These are phyloP conservation scores for Diaporthe sp. DNA, from an alignment of 2,329 filamentous ascomycete species.

Conservation along the genomic window DNA sequence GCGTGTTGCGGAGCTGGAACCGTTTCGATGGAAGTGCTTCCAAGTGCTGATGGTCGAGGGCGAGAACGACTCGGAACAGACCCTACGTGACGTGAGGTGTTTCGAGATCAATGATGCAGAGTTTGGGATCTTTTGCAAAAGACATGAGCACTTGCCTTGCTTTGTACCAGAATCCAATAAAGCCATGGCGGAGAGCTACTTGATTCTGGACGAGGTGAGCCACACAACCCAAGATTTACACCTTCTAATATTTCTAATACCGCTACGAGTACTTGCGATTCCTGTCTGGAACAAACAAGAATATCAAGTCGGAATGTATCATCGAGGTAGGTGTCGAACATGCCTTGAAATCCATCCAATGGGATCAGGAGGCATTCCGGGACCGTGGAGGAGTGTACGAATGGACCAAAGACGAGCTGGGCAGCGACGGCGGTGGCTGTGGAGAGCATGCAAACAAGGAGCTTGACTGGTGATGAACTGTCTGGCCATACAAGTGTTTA, in stretches of 20 bases:
- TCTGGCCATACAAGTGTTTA: background rate
- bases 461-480: constrained; percentile 9
- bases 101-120: constrained; percentile 63
- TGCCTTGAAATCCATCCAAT: constrained; percentile 46
- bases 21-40: constrained; percentile 70
- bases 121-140: constrained; percentile 60
- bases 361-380: constrained; percentile 25
- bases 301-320: constrained; percentile 16
- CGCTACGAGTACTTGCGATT: constrained; percentile 13
- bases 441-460: background rate
- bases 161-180: constrained; percentile 65
- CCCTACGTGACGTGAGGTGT: constrained; percentile 56
- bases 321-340: constrained; percentile 3
- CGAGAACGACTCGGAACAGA: constrained; percentile 63
- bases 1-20: constrained; percentile 55
- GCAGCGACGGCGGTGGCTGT: background rate
- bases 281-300: constrained; percentile 17
- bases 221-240: background rate
- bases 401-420: constrained; percentile 17
- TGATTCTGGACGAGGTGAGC: constrained; percentile 63
- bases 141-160: constrained; percentile 56
- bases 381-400: constrained; percentile 27
- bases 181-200: constrained; percentile 65
- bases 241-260: too few relatives aligned
- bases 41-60: constrained; percentile 66